A percentile compares a stretch with the other conserved stretches of the same genome.
Evolutionary conservation across 345 rosid genomes (phyloP).

Genomic region (Acer saccharum): DNA sequence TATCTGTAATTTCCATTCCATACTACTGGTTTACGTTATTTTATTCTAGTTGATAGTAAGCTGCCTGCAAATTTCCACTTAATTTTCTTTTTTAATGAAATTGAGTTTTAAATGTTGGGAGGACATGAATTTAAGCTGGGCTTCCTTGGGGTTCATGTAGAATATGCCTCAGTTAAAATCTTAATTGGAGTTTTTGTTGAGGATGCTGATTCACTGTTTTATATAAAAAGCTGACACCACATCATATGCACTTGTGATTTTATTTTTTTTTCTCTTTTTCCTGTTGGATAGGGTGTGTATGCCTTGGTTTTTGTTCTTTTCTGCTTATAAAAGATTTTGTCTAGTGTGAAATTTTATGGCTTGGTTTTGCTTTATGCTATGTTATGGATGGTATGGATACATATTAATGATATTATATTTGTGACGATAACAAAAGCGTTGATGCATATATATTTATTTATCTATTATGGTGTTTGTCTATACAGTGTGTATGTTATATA

Average conservation of each 20-base stretch:
- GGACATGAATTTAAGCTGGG: not conserved
- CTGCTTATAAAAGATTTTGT: not conserved
- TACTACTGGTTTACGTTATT: not conserved
- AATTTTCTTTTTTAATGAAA: not conserved
- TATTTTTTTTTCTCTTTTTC: not conserved
- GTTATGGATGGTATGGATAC: not conserved
- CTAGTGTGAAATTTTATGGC: not conserved
- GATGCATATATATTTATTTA: not conserved
- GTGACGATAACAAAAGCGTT: not conserved
- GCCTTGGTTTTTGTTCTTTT: not conserved
- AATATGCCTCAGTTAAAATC: too few species aligned
- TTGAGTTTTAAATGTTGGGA: not conserved
- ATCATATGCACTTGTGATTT: not conserved
- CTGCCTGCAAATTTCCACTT: not conserved
- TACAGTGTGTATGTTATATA: constrained; percentile 8
- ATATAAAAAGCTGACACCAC: not conserved
- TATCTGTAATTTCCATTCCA: not conserved
- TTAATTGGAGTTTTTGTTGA: not conserved
- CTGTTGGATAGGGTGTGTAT: not conserved
- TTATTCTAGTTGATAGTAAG: not conserved
- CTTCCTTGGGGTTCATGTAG: not conserved
- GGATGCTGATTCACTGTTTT: not conserved
- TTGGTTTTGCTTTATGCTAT: not conserved
- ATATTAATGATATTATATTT: not conserved
- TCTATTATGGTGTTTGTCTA: not conserved